Evolutionary conservation across 2,329 filamentous ascomycete genomes (phyloP), one percentile per base, ranked within the genome.

Genomic region (Alternaria atra): DNA sequence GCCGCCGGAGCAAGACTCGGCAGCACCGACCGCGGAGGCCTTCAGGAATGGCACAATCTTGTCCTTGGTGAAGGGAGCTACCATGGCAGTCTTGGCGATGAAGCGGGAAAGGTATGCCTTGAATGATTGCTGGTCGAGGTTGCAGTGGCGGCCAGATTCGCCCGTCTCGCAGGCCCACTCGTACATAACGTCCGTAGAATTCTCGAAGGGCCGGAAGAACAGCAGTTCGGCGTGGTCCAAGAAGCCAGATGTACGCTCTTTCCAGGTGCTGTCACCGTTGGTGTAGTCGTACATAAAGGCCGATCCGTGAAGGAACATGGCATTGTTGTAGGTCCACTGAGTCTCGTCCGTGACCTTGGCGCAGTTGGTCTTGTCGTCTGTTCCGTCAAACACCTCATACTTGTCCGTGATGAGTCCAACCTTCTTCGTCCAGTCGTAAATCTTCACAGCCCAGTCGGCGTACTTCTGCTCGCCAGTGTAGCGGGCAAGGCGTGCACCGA

Each of bases 51-150:
- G 77, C 51, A 68, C 73, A 43, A 84, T 77, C 12, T 69, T 69
- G 27, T 74, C 68, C 42, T 72, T 73, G 32, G 81, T 81, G 55
- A 77, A 80, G 3, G 83, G 82, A 13, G 80, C 80, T 51, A 84
- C 61, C 29, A 80, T 65, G 4, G 80, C 77, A 6, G 81, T 77
- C 62, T 83, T 83, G 15, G 77, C 76, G 58, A 84, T 74, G 87
- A 89, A 93, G 44, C 91, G 88, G 27, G 87, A 79, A 27, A 92
- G 82, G 76, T 92, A 93, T 10, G 89, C 90, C 80, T 93, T 93
- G 86, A 93, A 93, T 48, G 85, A 88, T 70, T 85, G 85, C 80
- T 93, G 90, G 76, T 93, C 90, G 64, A 84, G 84, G 79, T 92
- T 86, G 83, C 91, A 94, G 56, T 80, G 79, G 58, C 77, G 77